Evolutionary conservation across 2,329 filamentous ascomycete genomes (phyloP).

Genomic region (Botrytis hyacinthi): DNA sequence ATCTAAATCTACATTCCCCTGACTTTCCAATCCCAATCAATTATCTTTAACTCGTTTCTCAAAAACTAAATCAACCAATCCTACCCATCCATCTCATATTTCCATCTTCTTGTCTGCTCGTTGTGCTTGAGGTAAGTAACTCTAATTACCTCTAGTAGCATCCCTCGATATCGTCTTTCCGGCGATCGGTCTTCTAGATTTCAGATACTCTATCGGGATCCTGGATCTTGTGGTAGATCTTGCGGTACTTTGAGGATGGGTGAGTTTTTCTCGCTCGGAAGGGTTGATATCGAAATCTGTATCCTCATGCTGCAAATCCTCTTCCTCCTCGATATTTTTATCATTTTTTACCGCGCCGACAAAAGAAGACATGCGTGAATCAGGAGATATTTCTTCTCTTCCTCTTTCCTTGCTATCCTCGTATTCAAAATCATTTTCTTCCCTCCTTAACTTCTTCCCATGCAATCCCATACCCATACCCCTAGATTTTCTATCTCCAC

Average conservation of each 20-base stretch:
- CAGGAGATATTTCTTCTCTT: background rate
- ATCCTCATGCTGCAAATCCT: background rate
- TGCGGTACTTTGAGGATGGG: background rate
- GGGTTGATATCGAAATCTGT: background rate
- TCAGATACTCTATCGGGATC: background rate
- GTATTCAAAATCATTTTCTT: background rate
- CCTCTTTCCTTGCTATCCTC: background rate
- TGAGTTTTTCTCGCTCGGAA: rapidly evolving
- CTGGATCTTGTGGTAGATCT: background rate
- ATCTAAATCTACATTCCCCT: background rate
- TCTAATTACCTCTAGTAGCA: background rate
- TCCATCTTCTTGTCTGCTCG: rapidly evolving
- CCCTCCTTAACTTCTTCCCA: background rate
- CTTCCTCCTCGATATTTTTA: background rate
- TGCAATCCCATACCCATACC: background rate
- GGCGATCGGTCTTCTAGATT: background rate
- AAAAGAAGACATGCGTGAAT: background rate
- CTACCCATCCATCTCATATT: rapidly evolving
- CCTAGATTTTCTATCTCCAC: too few relatives aligned
- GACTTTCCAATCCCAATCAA: background rate
- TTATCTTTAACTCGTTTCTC: background rate
- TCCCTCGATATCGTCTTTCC: background rate
- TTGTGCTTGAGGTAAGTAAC: background rate
- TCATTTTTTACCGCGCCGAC: background rate
- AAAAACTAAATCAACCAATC: background rate